Percentiles rank a stretch among this genome's conserved stretches.
Conservation (phyloP, 2,329 filamentous ascomycete genomes). For the Aspergillus brunneoviolaceus region DNA sequence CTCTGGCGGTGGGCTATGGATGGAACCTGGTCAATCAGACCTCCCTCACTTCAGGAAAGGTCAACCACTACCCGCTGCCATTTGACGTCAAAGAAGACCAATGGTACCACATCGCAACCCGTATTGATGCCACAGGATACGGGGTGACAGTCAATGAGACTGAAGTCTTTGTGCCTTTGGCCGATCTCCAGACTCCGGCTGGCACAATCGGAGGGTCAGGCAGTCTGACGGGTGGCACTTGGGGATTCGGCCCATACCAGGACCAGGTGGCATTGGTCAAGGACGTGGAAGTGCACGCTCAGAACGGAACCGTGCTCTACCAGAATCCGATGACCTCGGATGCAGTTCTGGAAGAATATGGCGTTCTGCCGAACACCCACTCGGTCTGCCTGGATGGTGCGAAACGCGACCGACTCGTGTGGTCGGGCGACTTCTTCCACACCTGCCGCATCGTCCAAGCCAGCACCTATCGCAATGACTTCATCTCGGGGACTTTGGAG, state of each 20-base stretch:
- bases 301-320: slow-evolving; percentile 17
- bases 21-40: slow-evolving; percentile 13
- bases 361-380: slow-evolving; percentile 26
- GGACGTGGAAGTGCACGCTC: slow-evolving; percentile 14
- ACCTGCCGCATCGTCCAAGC: slow-evolving; percentile 18
- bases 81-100: slow-evolving; percentile 1
- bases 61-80: background rate
- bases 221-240: slow-evolving; percentile 4
- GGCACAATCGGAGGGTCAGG: background rate
- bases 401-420: slow-evolving; percentile 55
- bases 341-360: slow-evolving; percentile 15
- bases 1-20: slow-evolving; percentile 8
- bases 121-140: slow-evolving; percentile 1
- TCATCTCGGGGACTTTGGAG: slow-evolving; percentile 12
- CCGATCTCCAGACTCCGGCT: background rate
- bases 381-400: slow-evolving; percentile 50
- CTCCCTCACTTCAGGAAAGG: slow-evolving; percentile 1
- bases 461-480: slow-evolving; percentile 17
- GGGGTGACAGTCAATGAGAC: background rate
- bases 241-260: slow-evolving; percentile 20
- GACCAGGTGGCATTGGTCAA: slow-evolving; percentile 19
- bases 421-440: slow-evolving; percentile 22
- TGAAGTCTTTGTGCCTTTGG: background rate
- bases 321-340: slow-evolving; percentile 11
- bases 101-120: background rate